Conservation (phyloP, 2,329 filamentous ascomycete genomes). For the Pleomassaria siparia region DNA sequence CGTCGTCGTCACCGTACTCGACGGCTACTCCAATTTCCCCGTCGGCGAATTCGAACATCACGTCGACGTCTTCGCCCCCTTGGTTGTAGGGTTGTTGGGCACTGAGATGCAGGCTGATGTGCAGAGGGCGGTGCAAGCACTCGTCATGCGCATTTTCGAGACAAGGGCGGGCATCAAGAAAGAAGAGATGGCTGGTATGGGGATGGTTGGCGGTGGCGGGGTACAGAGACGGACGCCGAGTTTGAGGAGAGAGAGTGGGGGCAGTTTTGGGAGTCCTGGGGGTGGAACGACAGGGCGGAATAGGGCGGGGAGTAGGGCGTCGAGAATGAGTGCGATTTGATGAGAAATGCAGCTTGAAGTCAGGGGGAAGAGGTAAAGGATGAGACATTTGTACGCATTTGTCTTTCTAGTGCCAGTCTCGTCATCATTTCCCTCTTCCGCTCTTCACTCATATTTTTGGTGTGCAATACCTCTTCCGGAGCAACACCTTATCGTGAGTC, state of each 20-base stretch:
- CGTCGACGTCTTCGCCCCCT: conserved; percentile 80
- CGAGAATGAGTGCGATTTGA: too few relatives aligned
- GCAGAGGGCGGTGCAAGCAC: conserved; percentile 71
- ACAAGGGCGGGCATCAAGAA: conserved; percentile 21
- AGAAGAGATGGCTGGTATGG: too few relatives aligned
- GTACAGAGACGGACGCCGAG: neutral
- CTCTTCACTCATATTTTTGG: too few relatives aligned
- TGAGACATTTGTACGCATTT: too few relatives aligned
- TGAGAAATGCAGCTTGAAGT: too few relatives aligned
- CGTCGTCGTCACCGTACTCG: conserved; percentile 93
- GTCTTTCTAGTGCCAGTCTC: too few relatives aligned
- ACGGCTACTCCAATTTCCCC: conserved; percentile 86
- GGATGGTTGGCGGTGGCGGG: neutral
- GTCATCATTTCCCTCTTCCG: too few relatives aligned
- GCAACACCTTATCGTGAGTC: too few relatives aligned
- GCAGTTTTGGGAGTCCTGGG: neutral
- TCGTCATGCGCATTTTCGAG: conserved; percentile 83
- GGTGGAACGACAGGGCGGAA: neutral
- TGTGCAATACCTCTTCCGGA: too few relatives aligned
- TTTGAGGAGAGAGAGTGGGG: neutral
- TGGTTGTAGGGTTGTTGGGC: conserved; percentile 78
- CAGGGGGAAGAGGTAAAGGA: too few relatives aligned
- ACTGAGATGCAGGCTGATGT: conserved; percentile 82
- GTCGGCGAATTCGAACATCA: conserved; percentile 77
- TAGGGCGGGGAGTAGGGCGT: too few relatives aligned